These are phyloP conservation scores for Tulasnella sp. DNA, from an alignment of 768 basidiomycete genomes.

Conservation along the genomic window DNA sequence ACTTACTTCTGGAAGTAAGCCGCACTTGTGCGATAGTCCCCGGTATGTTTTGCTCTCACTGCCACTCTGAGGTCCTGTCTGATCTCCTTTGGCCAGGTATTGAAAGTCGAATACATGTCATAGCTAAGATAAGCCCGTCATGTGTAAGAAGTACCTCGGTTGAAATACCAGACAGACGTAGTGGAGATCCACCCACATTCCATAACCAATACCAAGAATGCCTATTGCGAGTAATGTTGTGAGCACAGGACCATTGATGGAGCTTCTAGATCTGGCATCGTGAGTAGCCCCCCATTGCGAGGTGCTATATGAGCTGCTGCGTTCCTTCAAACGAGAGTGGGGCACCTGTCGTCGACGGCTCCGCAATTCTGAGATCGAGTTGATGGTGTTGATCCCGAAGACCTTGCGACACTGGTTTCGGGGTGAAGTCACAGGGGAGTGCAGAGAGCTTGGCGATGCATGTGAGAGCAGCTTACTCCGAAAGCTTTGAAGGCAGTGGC, in stretches of 20 bases:
- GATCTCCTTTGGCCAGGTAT: conserved; percentile 1
- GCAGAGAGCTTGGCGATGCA: too few species aligned
- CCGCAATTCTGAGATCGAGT: too few species aligned
- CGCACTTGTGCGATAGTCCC: not conserved
- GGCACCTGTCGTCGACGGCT: too few species aligned
- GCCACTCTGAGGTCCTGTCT: conserved; percentile 7
- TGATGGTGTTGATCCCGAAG: too few species aligned
- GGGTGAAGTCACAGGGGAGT: too few species aligned
- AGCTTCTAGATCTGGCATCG: too few species aligned
- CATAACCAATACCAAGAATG: conserved; percentile 5
- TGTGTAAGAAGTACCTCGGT: not conserved
- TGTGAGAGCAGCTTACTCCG: too few species aligned
- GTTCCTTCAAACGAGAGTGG: too few species aligned
- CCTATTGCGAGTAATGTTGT: not conserved
- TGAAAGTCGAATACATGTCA: conserved; percentile 4
- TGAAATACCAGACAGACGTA: not conserved
- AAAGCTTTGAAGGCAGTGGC: too few species aligned
- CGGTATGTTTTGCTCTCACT: conserved; percentile 4
- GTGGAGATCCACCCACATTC: not conserved
- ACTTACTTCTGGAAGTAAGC: conserved; percentile 1
- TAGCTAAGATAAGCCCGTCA: not conserved
- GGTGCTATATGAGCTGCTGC: too few species aligned
- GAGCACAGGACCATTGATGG: not conserved
- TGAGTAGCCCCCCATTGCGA: too few species aligned
- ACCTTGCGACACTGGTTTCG: too few species aligned